These are phyloP conservation scores for Echites panduratus DNA, from an alignment of 257 asterid species.

Conservation along the genomic window DNA sequence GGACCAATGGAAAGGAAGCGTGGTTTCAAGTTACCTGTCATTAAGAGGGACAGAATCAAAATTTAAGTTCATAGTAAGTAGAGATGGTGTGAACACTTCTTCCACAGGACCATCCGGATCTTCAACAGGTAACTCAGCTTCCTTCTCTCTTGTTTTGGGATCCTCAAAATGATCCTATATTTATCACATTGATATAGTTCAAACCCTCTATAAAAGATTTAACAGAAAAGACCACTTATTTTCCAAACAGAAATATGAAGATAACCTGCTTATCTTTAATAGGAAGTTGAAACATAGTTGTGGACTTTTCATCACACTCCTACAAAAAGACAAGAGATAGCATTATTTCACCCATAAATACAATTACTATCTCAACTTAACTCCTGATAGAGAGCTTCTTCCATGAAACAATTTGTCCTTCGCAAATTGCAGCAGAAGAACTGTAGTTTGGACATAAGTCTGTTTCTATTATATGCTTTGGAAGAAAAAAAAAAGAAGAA, in stretches of 20 bases:
- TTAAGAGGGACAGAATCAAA: slow-evolving; percentile 68
- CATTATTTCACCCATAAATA: neutral
- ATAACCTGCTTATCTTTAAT: slow-evolving; percentile 67
- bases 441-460: neutral
- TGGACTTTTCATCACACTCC: slow-evolving; percentile 40
- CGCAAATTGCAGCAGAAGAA: neutral
- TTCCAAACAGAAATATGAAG: slow-evolving; percentile 10
- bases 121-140: slow-evolving; percentile 32
- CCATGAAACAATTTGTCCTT: neutral
- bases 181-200: slow-evolving; percentile 12
- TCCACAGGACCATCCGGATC: slow-evolving; percentile 35
- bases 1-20: neutral
- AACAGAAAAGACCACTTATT: slow-evolving; percentile 11
- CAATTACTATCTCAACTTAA: neutral
- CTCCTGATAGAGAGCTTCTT: neutral
- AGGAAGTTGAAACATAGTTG: slow-evolving; percentile 57
- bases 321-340: slow-evolving; percentile 16
- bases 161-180: slow-evolving; percentile 71
- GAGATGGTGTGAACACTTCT: slow-evolving; percentile 61
- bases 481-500: neutral
- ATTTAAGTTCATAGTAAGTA: slow-evolving; percentile 59
- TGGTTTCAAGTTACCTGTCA: slow-evolving; percentile 44
- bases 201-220: slow-evolving; percentile 15
- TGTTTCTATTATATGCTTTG: no score
- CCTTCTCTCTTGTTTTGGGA: slow-evolving; percentile 36